Conservation (phyloP, 176 grass and related monocot genomes). For the Oryza brachyantha region DNA sequence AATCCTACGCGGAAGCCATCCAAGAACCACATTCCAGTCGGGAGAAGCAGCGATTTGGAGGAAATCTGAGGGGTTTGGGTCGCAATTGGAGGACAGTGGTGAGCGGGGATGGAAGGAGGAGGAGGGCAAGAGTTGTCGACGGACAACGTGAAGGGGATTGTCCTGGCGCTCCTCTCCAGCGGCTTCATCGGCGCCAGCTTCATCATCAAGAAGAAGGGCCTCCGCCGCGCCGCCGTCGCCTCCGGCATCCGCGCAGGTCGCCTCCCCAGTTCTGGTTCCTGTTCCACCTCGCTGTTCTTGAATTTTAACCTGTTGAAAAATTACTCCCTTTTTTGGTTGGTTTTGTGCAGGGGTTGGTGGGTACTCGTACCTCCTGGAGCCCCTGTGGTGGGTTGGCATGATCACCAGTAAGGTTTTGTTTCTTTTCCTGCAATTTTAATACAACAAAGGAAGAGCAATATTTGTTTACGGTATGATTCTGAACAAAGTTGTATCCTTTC, state of each 20-base stretch:
- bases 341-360: conserved; percentile 75
- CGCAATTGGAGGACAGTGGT: not conserved
- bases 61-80: conserved; percentile 2
- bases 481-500: not conserved
- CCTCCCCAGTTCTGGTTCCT: not conserved
- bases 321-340: not conserved
- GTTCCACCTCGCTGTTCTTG: not conserved
- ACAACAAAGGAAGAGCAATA: not conserved
- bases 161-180: conserved; percentile 79
- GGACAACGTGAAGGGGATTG: conserved; percentile 86
- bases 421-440: not conserved
- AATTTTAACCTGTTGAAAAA: not conserved
- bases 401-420: conserved; percentile 67
- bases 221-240: conserved; percentile 70
- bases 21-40: not conserved
- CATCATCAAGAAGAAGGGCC: conserved; percentile 99
- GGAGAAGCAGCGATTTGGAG: not conserved
- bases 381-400: conserved; percentile 98
- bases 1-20: conserved; percentile 16
- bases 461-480: not conserved
- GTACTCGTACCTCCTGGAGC: conserved; percentile 85
- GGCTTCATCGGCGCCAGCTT: conserved; percentile 96
- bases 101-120: conserved; percentile 3
- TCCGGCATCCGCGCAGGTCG: conserved; percentile 86
- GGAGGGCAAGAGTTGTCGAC: conserved; percentile 53